A percentile compares a stretch with the other conserved stretches of the same genome.
These are phyloP conservation scores for Cyberlindnera euphorbiiphila DNA, from an alignment of 805 yeast species.

Conservation along the genomic window DNA sequence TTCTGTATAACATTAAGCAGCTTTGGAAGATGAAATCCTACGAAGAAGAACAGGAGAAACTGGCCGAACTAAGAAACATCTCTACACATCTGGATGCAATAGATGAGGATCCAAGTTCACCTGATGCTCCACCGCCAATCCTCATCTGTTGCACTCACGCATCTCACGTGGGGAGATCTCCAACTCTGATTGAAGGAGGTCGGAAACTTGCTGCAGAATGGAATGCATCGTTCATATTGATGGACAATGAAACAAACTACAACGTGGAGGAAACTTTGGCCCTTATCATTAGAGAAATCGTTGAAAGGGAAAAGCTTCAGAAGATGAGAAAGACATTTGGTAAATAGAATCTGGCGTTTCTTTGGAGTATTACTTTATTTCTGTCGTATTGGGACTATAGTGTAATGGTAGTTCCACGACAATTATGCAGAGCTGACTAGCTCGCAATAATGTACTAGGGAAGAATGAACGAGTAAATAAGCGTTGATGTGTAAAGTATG, in stretches of 20 bases:
- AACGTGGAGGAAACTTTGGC: slow-evolving; percentile 57
- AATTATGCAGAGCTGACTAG: no score
- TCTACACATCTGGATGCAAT: slow-evolving; percentile 31
- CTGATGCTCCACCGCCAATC: slow-evolving; percentile 57
- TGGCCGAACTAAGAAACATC: slow-evolving; percentile 30
- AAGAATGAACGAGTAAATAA: no score
- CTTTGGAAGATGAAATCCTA: slow-evolving; percentile 45
- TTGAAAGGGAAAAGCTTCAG: slow-evolving; percentile 40
- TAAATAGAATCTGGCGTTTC: no score
- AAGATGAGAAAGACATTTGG: slow-evolving; percentile 17
- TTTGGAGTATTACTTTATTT: no score
- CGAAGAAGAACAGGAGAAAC: slow-evolving; percentile 30
- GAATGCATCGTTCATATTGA: slow-evolving; percentile 61
- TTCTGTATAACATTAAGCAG: slow-evolving; percentile 53
- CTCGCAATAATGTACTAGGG: no score
- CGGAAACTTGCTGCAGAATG: slow-evolving; percentile 51
- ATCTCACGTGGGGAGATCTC: slow-evolving; percentile 55
- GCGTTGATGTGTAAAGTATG: no score
- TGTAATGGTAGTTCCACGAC: no score
- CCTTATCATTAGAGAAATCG: slow-evolving; percentile 54
- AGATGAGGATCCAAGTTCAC: slow-evolving; percentile 34
- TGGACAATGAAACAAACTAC: slow-evolving; percentile 49
- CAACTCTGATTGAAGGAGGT: slow-evolving; percentile 56
- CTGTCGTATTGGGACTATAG: no score
- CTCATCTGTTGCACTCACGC: slow-evolving; percentile 63